These are phyloP conservation scores for Protea cynaroides DNA, from an alignment of 164 flowering plant genomes.

Conservation along the genomic window DNA sequence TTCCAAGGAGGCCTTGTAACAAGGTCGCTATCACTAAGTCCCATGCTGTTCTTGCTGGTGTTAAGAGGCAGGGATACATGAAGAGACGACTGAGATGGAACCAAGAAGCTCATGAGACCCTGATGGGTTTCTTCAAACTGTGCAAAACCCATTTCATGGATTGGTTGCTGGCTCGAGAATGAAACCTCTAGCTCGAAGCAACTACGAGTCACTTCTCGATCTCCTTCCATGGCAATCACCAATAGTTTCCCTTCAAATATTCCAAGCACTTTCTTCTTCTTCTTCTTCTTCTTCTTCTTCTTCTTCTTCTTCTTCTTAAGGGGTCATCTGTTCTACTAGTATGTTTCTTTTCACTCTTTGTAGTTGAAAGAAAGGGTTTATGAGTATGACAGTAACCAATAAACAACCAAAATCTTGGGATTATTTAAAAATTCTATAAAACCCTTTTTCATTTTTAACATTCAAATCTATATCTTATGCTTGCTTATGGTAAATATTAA, in stretches of 20 bases:
- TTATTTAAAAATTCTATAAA: too few relatives aligned
- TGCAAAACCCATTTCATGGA: conserved; percentile 50
- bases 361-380: too few relatives aligned
- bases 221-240: conserved; percentile 22
- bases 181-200: conserved; percentile 26
- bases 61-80: conserved; percentile 21
- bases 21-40: conserved; percentile 23
- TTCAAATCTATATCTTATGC: too few relatives aligned
- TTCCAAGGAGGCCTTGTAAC: conserved; percentile 28
- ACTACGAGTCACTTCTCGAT: conserved; percentile 19
- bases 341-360: conserved; percentile 1
- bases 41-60: conserved; percentile 13
- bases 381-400: too few relatives aligned
- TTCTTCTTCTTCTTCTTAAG: not conserved
- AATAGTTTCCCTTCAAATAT: too few relatives aligned
- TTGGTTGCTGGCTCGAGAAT: conserved; percentile 21
- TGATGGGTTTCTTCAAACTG: conserved; percentile 55
- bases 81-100: conserved; percentile 16
- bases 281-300: conserved; percentile 1
- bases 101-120: conserved; percentile 40
- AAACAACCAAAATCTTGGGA: too few relatives aligned
- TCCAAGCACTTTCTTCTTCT: too few relatives aligned
- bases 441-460: too few relatives aligned
- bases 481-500: too few relatives aligned
- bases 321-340: not conserved